A percentile compares a stretch with the other conserved stretches of the same genome.
These are phyloP conservation scores for Asterophora parasitica DNA, from an alignment of 768 basidiomycete species.

Conservation along the genomic window DNA sequence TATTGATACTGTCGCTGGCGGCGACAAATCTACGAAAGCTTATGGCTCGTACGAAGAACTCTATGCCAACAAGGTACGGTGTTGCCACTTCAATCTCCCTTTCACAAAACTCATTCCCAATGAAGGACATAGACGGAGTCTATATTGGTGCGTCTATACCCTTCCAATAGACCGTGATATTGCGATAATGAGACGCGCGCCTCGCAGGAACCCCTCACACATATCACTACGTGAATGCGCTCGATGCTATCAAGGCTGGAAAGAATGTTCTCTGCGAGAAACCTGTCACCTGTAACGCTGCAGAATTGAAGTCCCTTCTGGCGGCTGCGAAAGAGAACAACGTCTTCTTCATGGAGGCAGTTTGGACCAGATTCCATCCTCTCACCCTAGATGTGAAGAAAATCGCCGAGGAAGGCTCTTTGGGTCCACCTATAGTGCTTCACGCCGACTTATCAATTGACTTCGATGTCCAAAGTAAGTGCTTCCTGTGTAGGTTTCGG, in stretches of 20 bases:
- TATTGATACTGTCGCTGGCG: slow-evolving; percentile 46
- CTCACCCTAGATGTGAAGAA: slow-evolving; percentile 59
- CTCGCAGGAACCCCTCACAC: slow-evolving; percentile 76
- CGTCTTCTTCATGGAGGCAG: slow-evolving; percentile 89
- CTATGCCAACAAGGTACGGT: slow-evolving; percentile 58
- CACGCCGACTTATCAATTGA: slow-evolving; percentile 76
- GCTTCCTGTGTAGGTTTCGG: neutral
- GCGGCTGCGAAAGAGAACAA: slow-evolving; percentile 70
- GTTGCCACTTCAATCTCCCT: neutral
- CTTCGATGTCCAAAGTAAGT: slow-evolving; percentile 61
- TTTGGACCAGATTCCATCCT: slow-evolving; percentile 85
- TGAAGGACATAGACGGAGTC: slow-evolving; percentile 65
- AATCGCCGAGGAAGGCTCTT: slow-evolving; percentile 53
- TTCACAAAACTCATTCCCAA: neutral
- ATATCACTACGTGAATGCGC: slow-evolving; percentile 72
- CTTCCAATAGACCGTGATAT: neutral
- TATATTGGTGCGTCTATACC: slow-evolving; percentile 54
- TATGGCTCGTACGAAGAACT: slow-evolving; percentile 75
- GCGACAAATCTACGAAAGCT: slow-evolving; percentile 53
- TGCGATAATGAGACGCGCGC: too few relatives aligned
- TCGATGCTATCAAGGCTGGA: slow-evolving; percentile 69
- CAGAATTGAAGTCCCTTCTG: slow-evolving; percentile 72
- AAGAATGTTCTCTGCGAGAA: slow-evolving; percentile 92
- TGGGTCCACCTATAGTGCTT: slow-evolving; percentile 63
- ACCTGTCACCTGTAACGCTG: slow-evolving; percentile 72